A percentile compares a stretch with the other conserved stretches of the same genome.
Evolutionary conservation across 371 early-diverging fungal genomes (phyloP).

Genomic region (Zopfochytrium polystomum): DNA sequence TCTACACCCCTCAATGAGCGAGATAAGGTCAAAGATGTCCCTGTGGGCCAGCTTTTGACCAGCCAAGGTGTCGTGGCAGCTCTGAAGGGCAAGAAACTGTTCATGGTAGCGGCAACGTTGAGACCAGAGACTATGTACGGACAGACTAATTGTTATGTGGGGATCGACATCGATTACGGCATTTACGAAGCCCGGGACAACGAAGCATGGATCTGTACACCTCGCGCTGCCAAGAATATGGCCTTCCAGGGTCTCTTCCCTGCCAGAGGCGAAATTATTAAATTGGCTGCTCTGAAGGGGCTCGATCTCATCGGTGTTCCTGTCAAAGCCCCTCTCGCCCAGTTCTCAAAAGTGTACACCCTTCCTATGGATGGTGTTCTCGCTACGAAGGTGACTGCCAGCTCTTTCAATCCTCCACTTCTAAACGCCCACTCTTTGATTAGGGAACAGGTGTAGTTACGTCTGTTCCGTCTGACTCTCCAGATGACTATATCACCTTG

Average conservation of each 20-base stretch:
- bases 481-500: conserved; percentile 91
- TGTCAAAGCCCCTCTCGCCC: conserved; percentile 83
- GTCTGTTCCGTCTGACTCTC: conserved; percentile 97
- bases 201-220: conserved; percentile 87
- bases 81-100: conserved; percentile 67
- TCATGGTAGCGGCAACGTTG: conserved; percentile 94
- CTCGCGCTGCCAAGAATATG: conserved; percentile 95
- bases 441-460: conserved; percentile 98
- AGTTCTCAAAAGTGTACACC: conserved; percentile 78
- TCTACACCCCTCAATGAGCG: conserved; percentile 26
- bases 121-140: conserved; percentile 99
- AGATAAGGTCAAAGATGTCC: conserved; percentile 39
- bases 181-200: conserved; percentile 71
- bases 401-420: background rate
- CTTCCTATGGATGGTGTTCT: conserved; percentile 96
- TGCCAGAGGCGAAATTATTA: conserved; percentile 65
- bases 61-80: conserved; percentile 57
- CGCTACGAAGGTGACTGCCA: conserved; percentile 65
- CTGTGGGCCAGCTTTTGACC: conserved; percentile 52
- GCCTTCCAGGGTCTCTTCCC: conserved; percentile 78
- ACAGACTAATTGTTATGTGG: conserved; percentile 97
- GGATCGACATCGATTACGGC: conserved; percentile 87
- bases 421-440: background rate
- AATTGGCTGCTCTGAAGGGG: conserved; percentile 79
- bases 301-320: conserved; percentile 82